Evolutionary conservation across 129 eudicot species (phyloP), one percentile per base, ranked within the genome.

Genomic region (Centaurea solstitialis): DNA sequence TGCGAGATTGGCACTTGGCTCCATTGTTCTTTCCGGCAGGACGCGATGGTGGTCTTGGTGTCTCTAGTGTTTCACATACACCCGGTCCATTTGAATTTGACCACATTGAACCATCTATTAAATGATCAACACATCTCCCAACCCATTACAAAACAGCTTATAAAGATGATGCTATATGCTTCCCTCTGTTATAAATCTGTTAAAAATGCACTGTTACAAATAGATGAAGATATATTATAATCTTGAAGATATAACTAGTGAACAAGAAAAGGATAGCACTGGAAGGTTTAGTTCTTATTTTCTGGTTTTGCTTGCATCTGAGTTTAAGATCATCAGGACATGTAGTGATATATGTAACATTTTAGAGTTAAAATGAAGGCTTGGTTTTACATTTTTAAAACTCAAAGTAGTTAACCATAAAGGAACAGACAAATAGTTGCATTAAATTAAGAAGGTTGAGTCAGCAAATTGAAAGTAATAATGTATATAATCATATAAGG

Each of bases 1-100:
- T 88, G 26, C 84, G 84, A 22, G 93, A 86, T 74, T 83, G 78
- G 22, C 76, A 83, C 64, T 76, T 84, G 59, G 87, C 74, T 57
- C 85, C 98, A 86, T 91, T 77, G 62, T 87, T 92, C 83, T 87
- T 87, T n/a, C 87, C 93, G 9, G 68, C 68, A 64, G 81, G 80
- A 80, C 70, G 64, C 69, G 72, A 85, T 72, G 83, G 87, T 64
- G 38, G 69, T 78, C 88, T 87, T 68, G 75, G 37, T 35, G 85
- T 76, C 87, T 87, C 40, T 64, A 85, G 79, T 62, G 89, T 87
- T 79, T 86, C 87, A 82, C 71, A 74, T 75, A 78, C 87, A 87
- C 91, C 93, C 86, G 84, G 85, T 89, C 84, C 70, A 45, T 80
- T 92, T 65, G 82, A 79, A 85, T 80, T 85, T 82, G 80, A 83